Evolutionary conservation across 2,329 filamentous ascomycete genomes (phyloP).

Genomic region (Pseudohalonectria lignicola): DNA sequence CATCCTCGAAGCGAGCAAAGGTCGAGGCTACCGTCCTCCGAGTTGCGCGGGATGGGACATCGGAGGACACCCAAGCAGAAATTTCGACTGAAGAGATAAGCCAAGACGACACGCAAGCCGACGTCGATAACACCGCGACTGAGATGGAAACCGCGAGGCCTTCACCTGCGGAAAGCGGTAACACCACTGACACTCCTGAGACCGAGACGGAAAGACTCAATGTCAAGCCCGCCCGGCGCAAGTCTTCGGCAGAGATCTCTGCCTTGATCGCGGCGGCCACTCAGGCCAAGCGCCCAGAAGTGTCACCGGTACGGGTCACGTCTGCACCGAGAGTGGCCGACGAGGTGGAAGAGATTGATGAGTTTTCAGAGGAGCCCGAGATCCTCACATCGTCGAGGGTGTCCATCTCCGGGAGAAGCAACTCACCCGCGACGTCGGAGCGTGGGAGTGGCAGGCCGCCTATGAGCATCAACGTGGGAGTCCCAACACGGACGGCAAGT

Average conservation of each 20-base stretch:
- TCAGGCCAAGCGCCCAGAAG: too few relatives aligned
- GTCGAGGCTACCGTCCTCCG: background rate
- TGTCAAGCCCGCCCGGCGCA: background rate
- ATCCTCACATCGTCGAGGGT: constrained; percentile 46
- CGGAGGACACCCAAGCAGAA: background rate
- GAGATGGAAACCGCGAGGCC: too few relatives aligned
- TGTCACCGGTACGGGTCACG: too few relatives aligned
- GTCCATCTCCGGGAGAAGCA: constrained; percentile 38
- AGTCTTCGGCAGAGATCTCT: constrained; percentile 19
- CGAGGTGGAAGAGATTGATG: constrained; percentile 28
- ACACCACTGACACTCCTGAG: too few relatives aligned
- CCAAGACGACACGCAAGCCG: too few relatives aligned
- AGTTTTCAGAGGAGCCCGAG: constrained; percentile 47
- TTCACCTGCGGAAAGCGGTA: too few relatives aligned
- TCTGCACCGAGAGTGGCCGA: constrained; percentile 8
- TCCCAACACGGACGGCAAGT: constrained; percentile 33
- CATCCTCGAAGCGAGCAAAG: constrained; percentile 8
- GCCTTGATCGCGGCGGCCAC: constrained; percentile 27
- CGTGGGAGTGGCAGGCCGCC: constrained; percentile 10
- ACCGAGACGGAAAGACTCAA: background rate
- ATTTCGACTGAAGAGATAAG: background rate
- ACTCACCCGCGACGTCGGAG: constrained; percentile 38
- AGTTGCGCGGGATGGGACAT: background rate
- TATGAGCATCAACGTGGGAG: constrained; percentile 24
- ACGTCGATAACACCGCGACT: too few relatives aligned